Conservation (phyloP, 768 basidiomycete species). For the Tephrocybe sp. region DNA sequence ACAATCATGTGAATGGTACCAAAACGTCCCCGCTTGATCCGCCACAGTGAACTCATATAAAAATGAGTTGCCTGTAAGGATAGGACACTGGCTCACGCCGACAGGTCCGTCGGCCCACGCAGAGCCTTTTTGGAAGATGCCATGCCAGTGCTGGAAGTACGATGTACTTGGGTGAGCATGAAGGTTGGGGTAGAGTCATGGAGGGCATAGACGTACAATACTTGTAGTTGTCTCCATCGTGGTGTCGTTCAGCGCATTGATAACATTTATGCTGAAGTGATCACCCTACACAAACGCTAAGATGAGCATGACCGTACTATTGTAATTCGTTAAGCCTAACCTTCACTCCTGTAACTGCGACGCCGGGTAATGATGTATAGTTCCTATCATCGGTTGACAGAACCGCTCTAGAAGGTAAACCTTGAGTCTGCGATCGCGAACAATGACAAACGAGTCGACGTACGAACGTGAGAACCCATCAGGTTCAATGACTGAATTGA, state of each 20-base stretch:
- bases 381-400: background rate
- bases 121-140: conserved; percentile 1
- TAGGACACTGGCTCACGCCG: conserved; percentile 4
- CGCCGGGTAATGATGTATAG: background rate
- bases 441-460: background rate
- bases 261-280: conserved; percentile 1
- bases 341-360: background rate
- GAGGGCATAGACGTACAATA: background rate
- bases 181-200: too few relatives aligned
- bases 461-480: conserved; percentile 4
- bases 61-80: conserved; percentile 1
- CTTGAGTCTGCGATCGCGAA: background rate
- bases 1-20: conserved; percentile 6
- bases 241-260: background rate
- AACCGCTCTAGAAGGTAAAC: background rate
- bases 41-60: background rate
- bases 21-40: conserved; percentile 3
- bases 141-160: conserved; percentile 4
- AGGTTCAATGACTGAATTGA: background rate
- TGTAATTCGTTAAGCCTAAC: background rate
- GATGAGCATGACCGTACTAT: background rate
- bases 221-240: conserved; percentile 5
- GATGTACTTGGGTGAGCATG: background rate
- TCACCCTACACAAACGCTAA: background rate
- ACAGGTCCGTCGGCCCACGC: conserved; percentile 1